Conservation (phyloP, 768 basidiomycete genomes). For the Postia placenta region DNA sequence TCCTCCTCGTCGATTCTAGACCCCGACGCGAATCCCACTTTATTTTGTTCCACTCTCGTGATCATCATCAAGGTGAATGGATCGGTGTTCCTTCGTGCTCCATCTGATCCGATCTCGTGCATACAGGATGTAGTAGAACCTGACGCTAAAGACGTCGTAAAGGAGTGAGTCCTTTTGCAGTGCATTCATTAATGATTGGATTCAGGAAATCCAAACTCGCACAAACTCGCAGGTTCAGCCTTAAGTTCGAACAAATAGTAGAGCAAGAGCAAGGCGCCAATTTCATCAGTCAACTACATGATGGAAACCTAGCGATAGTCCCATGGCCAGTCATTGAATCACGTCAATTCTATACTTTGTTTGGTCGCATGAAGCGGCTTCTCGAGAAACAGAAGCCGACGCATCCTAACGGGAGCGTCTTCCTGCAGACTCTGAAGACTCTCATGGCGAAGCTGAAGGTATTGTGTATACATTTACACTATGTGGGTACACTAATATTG, state of each 20-base stretch:
- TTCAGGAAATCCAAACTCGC: background rate
- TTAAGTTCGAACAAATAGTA: conserved; percentile 59
- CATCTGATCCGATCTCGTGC: background rate
- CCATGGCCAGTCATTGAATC: conserved; percentile 69
- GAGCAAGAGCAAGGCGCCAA: conserved; percentile 55
- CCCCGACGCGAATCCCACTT: conserved; percentile 48
- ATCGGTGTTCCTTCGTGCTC: conserved; percentile 10
- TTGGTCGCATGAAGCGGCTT: conserved; percentile 37
- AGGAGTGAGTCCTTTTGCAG: too few species aligned
- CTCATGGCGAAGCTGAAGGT: conserved; percentile 67
- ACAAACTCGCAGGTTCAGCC: conserved; percentile 35
- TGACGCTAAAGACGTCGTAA: conserved; percentile 50
- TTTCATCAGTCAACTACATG: conserved; percentile 56
- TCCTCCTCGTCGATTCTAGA: conserved; percentile 53
- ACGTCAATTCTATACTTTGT: conserved; percentile 51
- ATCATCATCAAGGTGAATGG: conserved; percentile 71
- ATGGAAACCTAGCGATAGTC: conserved; percentile 48
- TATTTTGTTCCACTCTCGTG: conserved; percentile 53
- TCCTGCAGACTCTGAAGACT: conserved; percentile 52
- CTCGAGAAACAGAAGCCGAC: conserved; percentile 45
- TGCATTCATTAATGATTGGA: too few species aligned
- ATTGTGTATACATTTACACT: too few species aligned
- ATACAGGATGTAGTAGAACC: conserved; percentile 56
- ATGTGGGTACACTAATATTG: background rate
- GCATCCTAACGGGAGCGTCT: conserved; percentile 46